Base-by-base conservation (phyloP, 1,284 basidiomycete genomes). In the Coniophora puteana region DNA sequence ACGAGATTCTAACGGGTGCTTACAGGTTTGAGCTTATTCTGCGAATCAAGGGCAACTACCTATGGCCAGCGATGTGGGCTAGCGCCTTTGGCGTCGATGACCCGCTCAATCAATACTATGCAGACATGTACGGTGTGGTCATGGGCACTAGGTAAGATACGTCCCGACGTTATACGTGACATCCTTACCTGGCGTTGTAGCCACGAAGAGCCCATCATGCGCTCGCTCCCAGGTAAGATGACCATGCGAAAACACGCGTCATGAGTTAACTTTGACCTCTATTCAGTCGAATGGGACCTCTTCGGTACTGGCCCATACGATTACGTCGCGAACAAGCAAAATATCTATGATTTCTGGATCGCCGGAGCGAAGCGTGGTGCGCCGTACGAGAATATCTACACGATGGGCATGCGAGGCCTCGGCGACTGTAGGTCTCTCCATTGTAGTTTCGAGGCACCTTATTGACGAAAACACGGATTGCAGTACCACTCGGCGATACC, bases 81-180 rank as follows among this genome's bases (percentile, higher is more conserved):
- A 81, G 78, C 45, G 78, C 80, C 26, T 89, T 89, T 50, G 74
- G 67, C 14, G 65, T 83, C 14, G 84, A 88, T 48, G 84, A 87
- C 45, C 52, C 69, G 1, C 67, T 72, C 18, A 88, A 87, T 49
- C 80, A 82, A 51, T 66, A 67, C 18, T 62, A 80, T 8, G 85
- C 84, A 1, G 75, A 86, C 48, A 68, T 66, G 42, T 84, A 78
- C 59, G 84, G 83, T 17, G 70, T 87, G 37, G 81, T 80, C 18
- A 86, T 85, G 78, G 81, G 73, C 26, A 82, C 78, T 11, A 76
- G 72, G 72, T 68, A 38, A 5, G 53, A 24, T 16, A 7, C 28
- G 10, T 21, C 30, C 24, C 14, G 13, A 30, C 16, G 16, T 17
- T n/a, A 27, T n/a, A 36, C 4, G 14, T 18, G 14, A n/a, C 29